These are phyloP conservation scores for Capsella rubella DNA, from an alignment of 441 rosid species.

Conservation along the genomic window DNA sequence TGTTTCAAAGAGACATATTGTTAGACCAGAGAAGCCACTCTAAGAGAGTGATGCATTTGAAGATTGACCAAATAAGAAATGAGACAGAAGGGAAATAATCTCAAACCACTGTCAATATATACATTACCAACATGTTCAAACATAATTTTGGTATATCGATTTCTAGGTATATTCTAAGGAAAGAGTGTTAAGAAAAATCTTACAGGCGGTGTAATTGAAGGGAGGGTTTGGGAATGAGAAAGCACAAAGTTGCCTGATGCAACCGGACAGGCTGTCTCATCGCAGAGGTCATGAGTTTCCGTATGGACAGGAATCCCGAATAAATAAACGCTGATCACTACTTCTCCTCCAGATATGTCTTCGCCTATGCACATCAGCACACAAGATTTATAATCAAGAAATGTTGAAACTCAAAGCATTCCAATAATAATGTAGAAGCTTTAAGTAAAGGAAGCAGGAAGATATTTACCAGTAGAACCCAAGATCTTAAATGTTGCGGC, in stretches of 20 bases:
- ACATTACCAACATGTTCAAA: background rate
- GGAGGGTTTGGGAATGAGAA: conserved; percentile 85
- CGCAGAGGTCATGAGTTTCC: conserved; percentile 84
- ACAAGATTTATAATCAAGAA: conserved; percentile 2
- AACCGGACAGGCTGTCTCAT: conserved; percentile 85
- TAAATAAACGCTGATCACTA: conserved; percentile 76
- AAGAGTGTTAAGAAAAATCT: conserved; percentile 38
- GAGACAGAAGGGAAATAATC: background rate
- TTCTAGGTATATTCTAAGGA: background rate
- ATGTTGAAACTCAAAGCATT: background rate
- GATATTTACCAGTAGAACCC: conserved; percentile 65
- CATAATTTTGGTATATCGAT: background rate
- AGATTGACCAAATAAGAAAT: background rate
- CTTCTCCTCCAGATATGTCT: conserved; percentile 71
- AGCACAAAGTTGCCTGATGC: conserved; percentile 75
- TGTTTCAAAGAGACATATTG: conserved; percentile 42
- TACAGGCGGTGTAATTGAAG: conserved; percentile 90
- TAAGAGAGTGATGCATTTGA: background rate
- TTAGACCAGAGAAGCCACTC: background rate
- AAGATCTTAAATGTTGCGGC: conserved; percentile 84
- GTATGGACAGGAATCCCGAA: conserved; percentile 71
- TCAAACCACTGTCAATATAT: background rate
- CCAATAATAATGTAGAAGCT: background rate
- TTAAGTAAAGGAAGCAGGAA: background rate
- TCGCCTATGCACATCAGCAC: conserved; percentile 48